Percentiles rank a stretch among this genome's conserved stretches.
phyloP scores from a whole-genome alignment of 306 rosid genomes.

The Acacia acuminata region DNA sequence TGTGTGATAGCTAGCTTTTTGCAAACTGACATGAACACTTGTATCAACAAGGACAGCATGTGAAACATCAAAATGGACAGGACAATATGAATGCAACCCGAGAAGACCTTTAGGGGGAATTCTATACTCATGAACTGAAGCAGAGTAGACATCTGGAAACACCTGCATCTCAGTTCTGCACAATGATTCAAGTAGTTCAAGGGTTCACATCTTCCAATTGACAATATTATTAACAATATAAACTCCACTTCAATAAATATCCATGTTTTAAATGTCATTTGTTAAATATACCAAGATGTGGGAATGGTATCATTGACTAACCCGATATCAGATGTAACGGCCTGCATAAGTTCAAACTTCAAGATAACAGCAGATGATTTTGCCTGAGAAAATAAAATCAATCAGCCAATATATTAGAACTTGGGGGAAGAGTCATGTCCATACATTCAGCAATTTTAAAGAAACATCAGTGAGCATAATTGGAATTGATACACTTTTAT shows the following conservation, averaged over 20 bases:
- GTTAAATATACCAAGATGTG: not conserved
- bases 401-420: conserved; percentile 23
- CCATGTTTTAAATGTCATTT: conserved; percentile 22
- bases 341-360: conserved; percentile 88
- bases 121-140: conserved; percentile 80
- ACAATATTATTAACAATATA: conserved; percentile 13
- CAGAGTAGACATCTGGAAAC: conserved; percentile 55
- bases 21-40: conserved; percentile 73
- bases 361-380: conserved; percentile 64
- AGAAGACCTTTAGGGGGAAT: conserved; percentile 85
- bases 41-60: conserved; percentile 85
- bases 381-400: conserved; percentile 50
- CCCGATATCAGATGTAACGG: conserved; percentile 63
- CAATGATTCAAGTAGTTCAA: conserved; percentile 31
- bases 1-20: conserved; percentile 49
- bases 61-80: conserved; percentile 78
- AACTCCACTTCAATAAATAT: conserved; percentile 26
- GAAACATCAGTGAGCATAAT: not conserved
- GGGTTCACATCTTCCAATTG: conserved; percentile 18
- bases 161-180: conserved; percentile 62
- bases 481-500: not conserved
- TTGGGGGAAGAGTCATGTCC: not conserved
- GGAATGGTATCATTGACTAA: conserved; percentile 38
- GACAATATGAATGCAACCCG: conserved; percentile 88
- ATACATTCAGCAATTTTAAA: not conserved